Conservation (phyloP, 176 grass and related monocot genomes). For the Neostapfia colusana region DNA sequence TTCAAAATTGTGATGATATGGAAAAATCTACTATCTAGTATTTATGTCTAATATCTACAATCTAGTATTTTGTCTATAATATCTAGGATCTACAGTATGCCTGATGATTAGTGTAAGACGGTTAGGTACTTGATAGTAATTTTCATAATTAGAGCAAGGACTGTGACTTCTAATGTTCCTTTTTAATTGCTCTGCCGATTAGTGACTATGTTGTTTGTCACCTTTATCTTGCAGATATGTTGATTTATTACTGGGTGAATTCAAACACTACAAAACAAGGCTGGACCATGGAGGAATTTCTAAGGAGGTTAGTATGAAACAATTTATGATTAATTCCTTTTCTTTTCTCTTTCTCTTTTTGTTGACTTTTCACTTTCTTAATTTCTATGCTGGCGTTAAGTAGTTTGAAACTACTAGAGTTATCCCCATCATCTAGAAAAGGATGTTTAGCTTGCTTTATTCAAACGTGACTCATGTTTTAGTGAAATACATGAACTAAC, state of each 20-base stretch:
- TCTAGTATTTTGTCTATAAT: background rate
- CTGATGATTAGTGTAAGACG: constrained; percentile 15
- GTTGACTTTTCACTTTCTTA: constrained; percentile 27
- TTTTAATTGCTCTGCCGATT: constrained; percentile 20
- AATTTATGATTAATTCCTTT: constrained; percentile 14
- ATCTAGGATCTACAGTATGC: background rate
- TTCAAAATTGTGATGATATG: constrained; percentile 11
- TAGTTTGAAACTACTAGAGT: constrained; percentile 17
- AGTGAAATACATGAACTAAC: constrained; percentile 1
- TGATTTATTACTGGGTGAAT: constrained; percentile 96
- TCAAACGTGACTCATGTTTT: constrained; percentile 5
- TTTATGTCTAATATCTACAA: too few relatives aligned
- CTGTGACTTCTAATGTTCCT: background rate
- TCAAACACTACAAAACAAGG: constrained; percentile 99
- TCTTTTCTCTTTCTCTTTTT: background rate
- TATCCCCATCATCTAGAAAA: background rate
- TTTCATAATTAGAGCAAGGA: background rate
- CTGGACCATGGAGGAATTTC: constrained; percentile 88
- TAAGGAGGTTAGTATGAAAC: constrained; percentile 62
- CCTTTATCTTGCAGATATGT: constrained; percentile 68
- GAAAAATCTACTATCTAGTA: background rate
- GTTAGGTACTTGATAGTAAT: constrained; percentile 9
- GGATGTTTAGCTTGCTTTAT: constrained; percentile 18
- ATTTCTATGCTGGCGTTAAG: background rate
- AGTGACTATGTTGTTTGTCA: background rate